Base-by-base conservation (phyloP, 2,329 filamentous ascomycete species). In the Neonectria punicea region DNA sequence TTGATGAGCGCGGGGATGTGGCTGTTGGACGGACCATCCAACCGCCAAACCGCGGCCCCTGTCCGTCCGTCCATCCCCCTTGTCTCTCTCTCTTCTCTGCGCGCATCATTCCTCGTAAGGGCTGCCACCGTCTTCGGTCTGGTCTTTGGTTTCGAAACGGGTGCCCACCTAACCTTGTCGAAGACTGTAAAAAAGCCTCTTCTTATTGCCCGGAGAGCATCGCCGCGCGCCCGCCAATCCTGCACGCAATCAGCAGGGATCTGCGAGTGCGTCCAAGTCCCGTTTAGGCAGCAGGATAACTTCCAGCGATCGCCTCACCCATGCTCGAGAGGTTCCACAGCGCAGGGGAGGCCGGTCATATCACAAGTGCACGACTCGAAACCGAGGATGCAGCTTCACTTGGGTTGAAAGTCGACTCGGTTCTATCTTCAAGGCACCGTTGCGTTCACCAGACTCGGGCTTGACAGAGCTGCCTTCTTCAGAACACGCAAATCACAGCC, bases 101-200 rank as follows among this genome's bases (percentile, higher is more conserved):
- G 53, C 20, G 32, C 20, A 44, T 44, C 36, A 56, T 34, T 8
- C 30, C 41, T 11, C 41, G 16, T 5, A 46, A 14, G 20, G 43
- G 16, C 43, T 39, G 13, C n/a, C 16, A 30, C n/a, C 7, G 14
- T n/a, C 11, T 11, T 11, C 16, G 30, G 30, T 30, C 7, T 5
- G 18, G 18, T 30, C 20, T 16, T 16, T 20, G 25, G 13, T 36
- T 36, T 50, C 5, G 47, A 51, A 34, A 34, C 11, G 30, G 47
- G 43, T 59, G 25, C 36, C 56, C 36, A 39, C 34, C 34, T 59
- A 53, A 59, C 25, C 47, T 59, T 53, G 53, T 59, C 49, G 20
- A 9, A 20, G 36, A 28, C 14, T 16, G 22, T 41, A 10, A 30
- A 58, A 25, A 25, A 20, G n/a, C 49, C 30, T 34, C 30, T 50